Base-by-base conservation (phyloP, 75 land plant species). In the Isoetes taiwanensis region DNA sequence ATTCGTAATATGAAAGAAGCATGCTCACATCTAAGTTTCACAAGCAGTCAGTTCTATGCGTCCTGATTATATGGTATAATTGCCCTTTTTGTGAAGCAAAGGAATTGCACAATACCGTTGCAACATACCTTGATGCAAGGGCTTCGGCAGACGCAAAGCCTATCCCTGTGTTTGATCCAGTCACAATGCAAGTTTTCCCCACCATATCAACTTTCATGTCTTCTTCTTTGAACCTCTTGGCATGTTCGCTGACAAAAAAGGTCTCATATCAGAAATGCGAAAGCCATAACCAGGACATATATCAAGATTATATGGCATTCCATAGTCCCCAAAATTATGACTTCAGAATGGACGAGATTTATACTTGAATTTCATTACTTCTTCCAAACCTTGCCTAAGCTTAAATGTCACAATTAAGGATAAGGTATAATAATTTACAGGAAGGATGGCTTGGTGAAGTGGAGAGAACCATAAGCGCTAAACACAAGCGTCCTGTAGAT, bases 101-200 rank as follows among this genome's bases (percentile, higher is more conserved):
- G 29, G 56, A 1, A 21, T 50, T 25, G 21, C 53, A 50, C 24
- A 20, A 62, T 21, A 27, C 25, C 41, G 16, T 29, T 29, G 24
- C 32, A 5, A 0, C n/a, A 25, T 28, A 91, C 97, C 88, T 82
- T 30, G 88, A 69, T 28, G 97, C 97, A 17, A 91, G 83, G 54
- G 74, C 82, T 64, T 91, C 74, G 19, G 97, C 97, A 46, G 88
- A 61, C 12, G 82, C 95, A 76, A 64, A 91, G 26, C 97, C 97
- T 64, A 91, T 80, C 29, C 97, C 97, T 59, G 95, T 76, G 68
- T 91, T 91, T 0, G 97, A 84, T 60, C 97, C 97, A n/a, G 97
- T 91, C n/a, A 91, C 77, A 14, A 91, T 41, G 65, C 94, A 86
- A 38, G 78, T 84, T 46, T 87, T 91, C 28, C 89, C 94, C 40